Percentiles rank a stretch among this genome's conserved stretches.
Conservation (phyloP, 768 basidiomycete species). For the Amanita pseudoporphyria region DNA sequence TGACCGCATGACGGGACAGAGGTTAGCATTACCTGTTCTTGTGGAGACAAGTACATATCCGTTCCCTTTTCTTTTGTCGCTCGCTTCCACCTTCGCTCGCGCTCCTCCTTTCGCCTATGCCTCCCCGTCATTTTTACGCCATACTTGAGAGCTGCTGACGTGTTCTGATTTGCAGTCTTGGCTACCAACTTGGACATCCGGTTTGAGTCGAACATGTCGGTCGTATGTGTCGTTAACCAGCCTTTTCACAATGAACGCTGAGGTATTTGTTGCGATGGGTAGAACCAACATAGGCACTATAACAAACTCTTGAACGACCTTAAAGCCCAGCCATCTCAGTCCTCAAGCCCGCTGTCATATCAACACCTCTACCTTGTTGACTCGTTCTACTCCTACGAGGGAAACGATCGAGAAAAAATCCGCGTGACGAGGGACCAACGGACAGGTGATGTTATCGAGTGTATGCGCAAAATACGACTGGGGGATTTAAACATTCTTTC, state of each 20-base stretch:
- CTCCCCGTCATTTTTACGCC: background rate
- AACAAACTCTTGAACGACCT: slow-evolving; percentile 83
- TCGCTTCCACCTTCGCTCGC: background rate
- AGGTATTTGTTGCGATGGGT: background rate
- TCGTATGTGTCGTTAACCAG: slow-evolving; percentile 40
- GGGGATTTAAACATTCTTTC: slow-evolving; percentile 83
- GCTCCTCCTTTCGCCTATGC: background rate
- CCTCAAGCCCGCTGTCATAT: slow-evolving; percentile 57
- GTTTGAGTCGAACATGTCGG: slow-evolving; percentile 92
- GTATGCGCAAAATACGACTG: slow-evolving; percentile 72
- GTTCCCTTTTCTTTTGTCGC: slow-evolving; percentile 7
- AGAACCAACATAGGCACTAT: slow-evolving; percentile 84
- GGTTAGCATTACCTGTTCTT: slow-evolving; percentile 62
- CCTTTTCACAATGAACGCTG: background rate
- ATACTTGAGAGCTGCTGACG: slow-evolving; percentile 4
- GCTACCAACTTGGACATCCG: slow-evolving; percentile 53
- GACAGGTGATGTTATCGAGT: slow-evolving; percentile 50
- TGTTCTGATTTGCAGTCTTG: slow-evolving; percentile 43
- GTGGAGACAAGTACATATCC: slow-evolving; percentile 72
- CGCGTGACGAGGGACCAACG: slow-evolving; percentile 82
- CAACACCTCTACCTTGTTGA: slow-evolving; percentile 72
- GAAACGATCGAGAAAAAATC: slow-evolving; percentile 46
- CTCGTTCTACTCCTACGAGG: slow-evolving; percentile 54
- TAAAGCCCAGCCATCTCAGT: slow-evolving; percentile 40
- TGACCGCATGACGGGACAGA: slow-evolving; percentile 43